Evolutionary conservation across 768 basidiomycete species (phyloP).

Genomic region (Hysterangium stoloniferum): DNA sequence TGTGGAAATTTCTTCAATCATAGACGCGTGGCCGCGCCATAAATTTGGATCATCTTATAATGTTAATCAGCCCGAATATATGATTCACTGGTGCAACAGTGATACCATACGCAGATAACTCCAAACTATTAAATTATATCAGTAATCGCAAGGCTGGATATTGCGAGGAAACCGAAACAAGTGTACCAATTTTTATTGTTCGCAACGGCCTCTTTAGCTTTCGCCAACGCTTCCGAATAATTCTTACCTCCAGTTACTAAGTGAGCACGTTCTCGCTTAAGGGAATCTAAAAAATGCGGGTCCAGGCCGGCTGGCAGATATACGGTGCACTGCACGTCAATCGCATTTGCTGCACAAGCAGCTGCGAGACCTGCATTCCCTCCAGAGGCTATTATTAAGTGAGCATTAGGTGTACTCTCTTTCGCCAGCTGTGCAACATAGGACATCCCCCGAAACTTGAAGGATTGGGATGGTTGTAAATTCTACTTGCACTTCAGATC

Average conservation of each 20-base stretch:
- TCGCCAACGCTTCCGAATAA: conserved; percentile 50
- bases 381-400: conserved; percentile 63
- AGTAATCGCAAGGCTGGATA: not conserved
- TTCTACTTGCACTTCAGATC: conserved; percentile 35
- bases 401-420: conserved; percentile 38
- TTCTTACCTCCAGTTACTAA: conserved; percentile 49
- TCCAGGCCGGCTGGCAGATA: conserved; percentile 53
- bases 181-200: conserved; percentile 48
- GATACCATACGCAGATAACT: conserved; percentile 54
- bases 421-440: conserved; percentile 48
- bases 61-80: not conserved
- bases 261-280: conserved; percentile 47
- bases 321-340: conserved; percentile 56
- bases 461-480: conserved; percentile 65
- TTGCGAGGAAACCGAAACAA: not conserved
- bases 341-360: conserved; percentile 49
- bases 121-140: conserved; percentile 33
- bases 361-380: conserved; percentile 78
- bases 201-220: conserved; percentile 40
- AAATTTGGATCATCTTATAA: conserved; percentile 45
- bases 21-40: conserved; percentile 74
- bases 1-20: conserved; percentile 53
- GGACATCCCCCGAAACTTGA: conserved; percentile 70
- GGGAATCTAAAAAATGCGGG: conserved; percentile 19
- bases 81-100: not conserved